Conservation (phyloP, 257 asterid genomes). For the Lycium ferocissimum region DNA sequence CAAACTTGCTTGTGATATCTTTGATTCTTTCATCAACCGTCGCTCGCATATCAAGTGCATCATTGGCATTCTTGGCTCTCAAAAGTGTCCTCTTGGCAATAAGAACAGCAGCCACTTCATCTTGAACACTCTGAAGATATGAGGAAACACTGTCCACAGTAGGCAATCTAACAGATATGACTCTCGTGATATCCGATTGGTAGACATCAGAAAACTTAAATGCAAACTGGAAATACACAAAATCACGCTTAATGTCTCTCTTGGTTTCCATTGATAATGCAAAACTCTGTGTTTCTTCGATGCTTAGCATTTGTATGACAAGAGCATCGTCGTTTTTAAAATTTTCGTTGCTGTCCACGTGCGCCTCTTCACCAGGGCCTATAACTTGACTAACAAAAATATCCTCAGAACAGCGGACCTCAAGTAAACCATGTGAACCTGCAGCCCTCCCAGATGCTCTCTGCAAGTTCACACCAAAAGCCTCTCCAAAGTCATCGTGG, state of each 20-base stretch:
- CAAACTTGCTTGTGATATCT: conserved; percentile 79
- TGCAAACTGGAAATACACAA: conserved; percentile 81
- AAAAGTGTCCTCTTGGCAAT: conserved; percentile 80
- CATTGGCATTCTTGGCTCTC: conserved; percentile 68
- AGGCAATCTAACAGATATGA: conserved; percentile 80
- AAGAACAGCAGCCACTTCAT: conserved; percentile 92
- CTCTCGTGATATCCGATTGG: conserved; percentile 92
- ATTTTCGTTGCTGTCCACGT: conserved; percentile 64
- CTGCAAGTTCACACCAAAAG: conserved; percentile 97
- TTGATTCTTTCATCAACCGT: conserved; percentile 87
- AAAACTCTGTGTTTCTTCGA: conserved; percentile 91
- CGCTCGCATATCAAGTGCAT: conserved; percentile 74
- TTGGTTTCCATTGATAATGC: conserved; percentile 77
- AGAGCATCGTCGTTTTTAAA: conserved; percentile 70
- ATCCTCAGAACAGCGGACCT: conserved; percentile 89
- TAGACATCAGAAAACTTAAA: conserved; percentile 75
- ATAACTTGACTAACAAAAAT: conserved; percentile 81
- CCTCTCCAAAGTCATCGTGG: conserved; percentile 97
- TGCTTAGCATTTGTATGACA: conserved; percentile 77
- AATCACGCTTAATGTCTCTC: conserved; percentile 85
- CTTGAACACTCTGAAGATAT: conserved; percentile 87
- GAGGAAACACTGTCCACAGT: conserved; percentile 83
- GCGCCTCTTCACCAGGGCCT: conserved; percentile 97
- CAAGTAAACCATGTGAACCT: conserved; percentile 90
- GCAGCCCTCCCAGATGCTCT: conserved; percentile 89